Evolutionary conservation across 2,329 filamentous ascomycete species (phyloP).

Genomic region (Teratosphaeria gauchensis): DNA sequence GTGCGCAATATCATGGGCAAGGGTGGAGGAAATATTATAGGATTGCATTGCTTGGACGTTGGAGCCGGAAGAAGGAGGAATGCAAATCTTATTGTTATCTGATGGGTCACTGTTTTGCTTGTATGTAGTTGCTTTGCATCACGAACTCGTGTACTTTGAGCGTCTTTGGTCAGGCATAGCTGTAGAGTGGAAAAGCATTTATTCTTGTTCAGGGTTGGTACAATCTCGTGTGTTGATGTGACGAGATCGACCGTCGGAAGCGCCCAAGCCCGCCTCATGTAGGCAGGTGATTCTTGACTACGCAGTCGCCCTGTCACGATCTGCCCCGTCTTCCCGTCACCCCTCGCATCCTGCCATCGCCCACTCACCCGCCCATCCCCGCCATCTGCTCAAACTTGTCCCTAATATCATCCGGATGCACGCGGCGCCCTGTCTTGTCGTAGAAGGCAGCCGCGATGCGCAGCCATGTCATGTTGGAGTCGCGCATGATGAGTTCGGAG

Average conservation of each 20-base stretch:
- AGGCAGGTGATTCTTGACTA: too few species aligned
- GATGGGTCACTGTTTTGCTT: background rate
- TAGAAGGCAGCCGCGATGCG: constrained; percentile 39
- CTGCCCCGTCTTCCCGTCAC: background rate
- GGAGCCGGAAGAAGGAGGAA: background rate
- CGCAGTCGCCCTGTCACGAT: background rate
- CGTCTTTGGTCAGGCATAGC: background rate
- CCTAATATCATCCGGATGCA: constrained; percentile 35
- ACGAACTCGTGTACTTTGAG: background rate
- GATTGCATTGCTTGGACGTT: background rate
- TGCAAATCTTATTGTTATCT: background rate
- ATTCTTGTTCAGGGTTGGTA: background rate
- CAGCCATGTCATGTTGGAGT: constrained; percentile 36
- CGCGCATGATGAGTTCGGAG: constrained; percentile 34
- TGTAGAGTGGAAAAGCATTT: background rate
- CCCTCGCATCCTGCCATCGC: background rate
- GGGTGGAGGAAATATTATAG: background rate
- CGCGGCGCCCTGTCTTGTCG: constrained; percentile 38
- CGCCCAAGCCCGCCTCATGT: too few species aligned
- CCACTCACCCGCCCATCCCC: background rate
- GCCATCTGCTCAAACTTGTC: constrained; percentile 30
- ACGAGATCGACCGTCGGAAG: too few species aligned
- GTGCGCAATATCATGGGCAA: background rate
- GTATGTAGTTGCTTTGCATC: background rate
- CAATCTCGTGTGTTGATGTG: too few species aligned